These are phyloP conservation scores for Escovopsis sp. DNA, from an alignment of 2,329 filamentous ascomycete genomes.

Conservation along the genomic window DNA sequence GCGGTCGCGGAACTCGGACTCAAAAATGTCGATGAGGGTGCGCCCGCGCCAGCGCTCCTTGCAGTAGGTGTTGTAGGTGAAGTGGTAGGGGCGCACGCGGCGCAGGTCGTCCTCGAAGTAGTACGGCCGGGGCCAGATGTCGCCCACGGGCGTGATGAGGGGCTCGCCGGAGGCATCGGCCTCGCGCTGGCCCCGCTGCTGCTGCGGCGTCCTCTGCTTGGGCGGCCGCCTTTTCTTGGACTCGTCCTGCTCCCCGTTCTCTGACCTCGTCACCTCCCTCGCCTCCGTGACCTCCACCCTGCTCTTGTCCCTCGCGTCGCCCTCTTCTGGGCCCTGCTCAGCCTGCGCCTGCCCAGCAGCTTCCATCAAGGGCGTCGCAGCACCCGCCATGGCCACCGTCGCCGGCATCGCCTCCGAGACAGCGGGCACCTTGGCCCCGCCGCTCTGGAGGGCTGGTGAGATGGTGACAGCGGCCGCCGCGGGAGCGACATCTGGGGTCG, in stretches of 20 bases:
- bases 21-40: conserved; percentile 72
- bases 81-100: conserved; percentile 75
- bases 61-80: conserved; percentile 86
- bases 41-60: conserved; percentile 86
- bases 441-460: neutral
- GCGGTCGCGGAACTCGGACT: conserved; percentile 81
- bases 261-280: neutral
- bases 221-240: neutral
- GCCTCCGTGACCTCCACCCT: neutral
- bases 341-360: neutral
- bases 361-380: no score
- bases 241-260: no score
- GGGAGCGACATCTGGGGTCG: conserved; percentile 1
- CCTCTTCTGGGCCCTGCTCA: neutral
- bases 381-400: no score
- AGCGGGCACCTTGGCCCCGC: neutral
- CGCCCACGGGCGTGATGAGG: conserved; percentile 19
- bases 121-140: conserved; percentile 50
- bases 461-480: neutral
- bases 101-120: conserved; percentile 71
- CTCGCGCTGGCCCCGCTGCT: conserved; percentile 2
- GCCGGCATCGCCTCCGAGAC: neutral
- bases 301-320: neutral
- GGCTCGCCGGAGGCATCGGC: conserved; percentile 10
- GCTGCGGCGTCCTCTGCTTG: conserved; percentile 2